Evolutionary conservation across 1,284 basidiomycete genomes (phyloP).

Genomic region (Irpex sp.): DNA sequence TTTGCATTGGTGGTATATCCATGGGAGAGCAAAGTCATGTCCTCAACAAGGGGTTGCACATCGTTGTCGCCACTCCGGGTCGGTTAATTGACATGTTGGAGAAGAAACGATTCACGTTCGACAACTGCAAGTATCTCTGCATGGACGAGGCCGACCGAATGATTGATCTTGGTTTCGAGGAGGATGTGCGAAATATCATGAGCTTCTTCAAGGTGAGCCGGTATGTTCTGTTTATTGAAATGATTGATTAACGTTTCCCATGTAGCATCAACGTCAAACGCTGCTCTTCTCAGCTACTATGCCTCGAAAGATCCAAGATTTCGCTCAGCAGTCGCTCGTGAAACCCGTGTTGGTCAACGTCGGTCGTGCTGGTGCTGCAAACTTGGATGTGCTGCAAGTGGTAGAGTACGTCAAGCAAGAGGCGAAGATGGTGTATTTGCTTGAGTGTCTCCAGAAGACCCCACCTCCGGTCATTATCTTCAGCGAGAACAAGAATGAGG

Average conservation of each 20-base stretch:
- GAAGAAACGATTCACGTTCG: slow-evolving; percentile 88
- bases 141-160: slow-evolving; percentile 99
- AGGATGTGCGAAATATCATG: slow-evolving; percentile 98
- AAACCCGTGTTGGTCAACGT: slow-evolving; percentile 95
- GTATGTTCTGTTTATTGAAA: neutral
- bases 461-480: slow-evolving; percentile 98
- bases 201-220: slow-evolving; percentile 86
- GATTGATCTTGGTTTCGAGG: slow-evolving; percentile 99
- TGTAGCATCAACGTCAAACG: slow-evolving; percentile 91
- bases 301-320: slow-evolving; percentile 98
- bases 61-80: slow-evolving; percentile 96
- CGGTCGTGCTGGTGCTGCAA: slow-evolving; percentile 96
- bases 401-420: slow-evolving; percentile 99
- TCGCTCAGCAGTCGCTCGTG: slow-evolving; percentile 93
- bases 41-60: slow-evolving; percentile 87
- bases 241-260: slow-evolving; percentile 11
- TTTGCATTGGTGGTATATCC: slow-evolving; percentile 97
- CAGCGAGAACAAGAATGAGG: slow-evolving; percentile 99
- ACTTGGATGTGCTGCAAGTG: slow-evolving; percentile 94
- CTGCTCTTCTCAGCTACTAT: slow-evolving; percentile 98
- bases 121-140: slow-evolving; percentile 92
- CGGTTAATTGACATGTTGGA: slow-evolving; percentile 97
- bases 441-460: slow-evolving; percentile 98
- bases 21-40: slow-evolving; percentile 96
- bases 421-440: slow-evolving; percentile 98